Conservation (phyloP, 176 grass and related monocot species). For the Paspalum notatum region DNA sequence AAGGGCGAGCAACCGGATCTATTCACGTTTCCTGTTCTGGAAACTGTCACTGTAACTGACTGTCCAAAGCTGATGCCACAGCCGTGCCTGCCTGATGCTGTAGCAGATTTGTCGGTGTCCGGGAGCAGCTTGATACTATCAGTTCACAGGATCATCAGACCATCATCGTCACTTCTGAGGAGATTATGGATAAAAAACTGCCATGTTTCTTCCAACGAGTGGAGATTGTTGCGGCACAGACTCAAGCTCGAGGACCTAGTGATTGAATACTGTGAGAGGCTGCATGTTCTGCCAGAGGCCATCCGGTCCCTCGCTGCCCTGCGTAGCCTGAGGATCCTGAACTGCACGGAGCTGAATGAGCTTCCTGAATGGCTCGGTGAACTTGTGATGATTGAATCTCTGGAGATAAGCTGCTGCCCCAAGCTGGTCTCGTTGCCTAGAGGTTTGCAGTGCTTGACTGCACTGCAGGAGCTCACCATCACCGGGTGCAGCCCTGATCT, state of each 20-base stretch:
- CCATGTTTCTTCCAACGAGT: slow-evolving; percentile 29
- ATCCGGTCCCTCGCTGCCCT: slow-evolving; percentile 38
- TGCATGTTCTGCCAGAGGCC: slow-evolving; percentile 45
- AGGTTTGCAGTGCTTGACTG: slow-evolving; percentile 44
- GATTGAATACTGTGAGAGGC: slow-evolving; percentile 43
- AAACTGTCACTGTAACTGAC: slow-evolving; percentile 30
- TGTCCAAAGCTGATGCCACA: slow-evolving; percentile 56
- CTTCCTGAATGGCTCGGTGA: slow-evolving; percentile 61
- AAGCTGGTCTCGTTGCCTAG: slow-evolving; percentile 38
- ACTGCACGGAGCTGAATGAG: slow-evolving; percentile 46
- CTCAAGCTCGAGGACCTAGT: slow-evolving; percentile 51
- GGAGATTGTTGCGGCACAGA: slow-evolving; percentile 36
- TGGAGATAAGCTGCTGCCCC: slow-evolving; percentile 50
- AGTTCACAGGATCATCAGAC: background rate
- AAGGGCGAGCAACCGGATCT: background rate
- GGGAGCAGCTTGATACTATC: slow-evolving; percentile 45
- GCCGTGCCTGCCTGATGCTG: slow-evolving; percentile 35
- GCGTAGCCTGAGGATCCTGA: slow-evolving; percentile 45
- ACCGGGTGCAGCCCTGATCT: slow-evolving; percentile 38
- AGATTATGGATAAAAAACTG: slow-evolving; percentile 56
- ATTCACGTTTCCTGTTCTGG: slow-evolving; percentile 55
- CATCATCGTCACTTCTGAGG: slow-evolving; percentile 45
- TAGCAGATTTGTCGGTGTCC: slow-evolving; percentile 50
- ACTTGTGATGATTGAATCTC: slow-evolving; percentile 28
- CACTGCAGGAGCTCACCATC: slow-evolving; percentile 49